Base-by-base conservation (phyloP, 1,284 basidiomycete genomes). In the Ustilago cynodontis region DNA sequence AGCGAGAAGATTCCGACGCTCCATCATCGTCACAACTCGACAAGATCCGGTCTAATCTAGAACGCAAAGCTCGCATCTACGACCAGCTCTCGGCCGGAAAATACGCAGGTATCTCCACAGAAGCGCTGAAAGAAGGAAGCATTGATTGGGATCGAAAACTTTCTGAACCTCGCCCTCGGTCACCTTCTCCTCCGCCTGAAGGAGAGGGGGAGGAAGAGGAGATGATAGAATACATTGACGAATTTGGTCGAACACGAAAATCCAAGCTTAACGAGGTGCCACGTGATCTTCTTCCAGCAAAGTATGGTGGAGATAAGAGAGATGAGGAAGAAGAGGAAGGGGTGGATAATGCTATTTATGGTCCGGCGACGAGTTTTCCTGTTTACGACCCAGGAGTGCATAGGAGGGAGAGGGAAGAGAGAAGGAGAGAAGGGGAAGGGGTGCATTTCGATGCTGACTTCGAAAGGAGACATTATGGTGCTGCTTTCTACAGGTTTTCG, bases 401-500 rank as follows among this genome's bases (percentile, higher is more conserved):
- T 16, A 35, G 4, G 31, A 24, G 33, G 53, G 11, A 43, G 8
- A 43, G 41, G n/a, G 41, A 43, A 16, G 20, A 43, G 18, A 29
- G 18, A 20, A 52, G 35, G 33, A n/a, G 37, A 47, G 29, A 16
- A 14, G 47, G 3, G 29, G 59, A 13, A 28, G 33, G 22, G 18
- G 7, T 62, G 18, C 94, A 95, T 84, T 98, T 94, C 85, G 93
- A 98, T 85, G 89, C 93, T 0, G 88, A 90, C 0, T 88, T 87
- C 58, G 95, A 99, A 86, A 90, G 92, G 11, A 92, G 95, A 9
- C 90, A 92, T n/a, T 92, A 92, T 81, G 95, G 93, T 35, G 94
- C 95, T 0, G 95, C 90, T 0, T 93, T 93, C 87, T 96, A 95
- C 85, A 91, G 93, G 81, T 95, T 98, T 86, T 93, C 93, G 2